Percentiles rank a stretch among this genome's conserved stretches.
Conservation (phyloP, 2,329 filamentous ascomycete genomes). For the Arachnomyces sp. region DNA sequence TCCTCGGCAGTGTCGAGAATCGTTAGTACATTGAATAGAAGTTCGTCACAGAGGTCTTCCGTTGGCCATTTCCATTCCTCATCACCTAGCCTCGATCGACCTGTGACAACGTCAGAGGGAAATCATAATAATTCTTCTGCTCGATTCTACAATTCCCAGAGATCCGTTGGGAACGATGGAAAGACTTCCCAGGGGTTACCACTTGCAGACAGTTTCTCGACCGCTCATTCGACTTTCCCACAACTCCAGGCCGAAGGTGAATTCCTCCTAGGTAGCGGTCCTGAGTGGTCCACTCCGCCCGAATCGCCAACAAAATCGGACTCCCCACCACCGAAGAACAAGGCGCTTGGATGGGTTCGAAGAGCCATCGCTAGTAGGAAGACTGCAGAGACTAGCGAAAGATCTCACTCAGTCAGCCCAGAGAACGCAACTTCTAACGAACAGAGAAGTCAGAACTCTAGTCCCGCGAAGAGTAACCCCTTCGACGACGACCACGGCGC, state of each 20-base stretch:
- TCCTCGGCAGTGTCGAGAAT: constrained; percentile 28
- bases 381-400: not conserved
- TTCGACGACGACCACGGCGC: constrained; percentile 8
- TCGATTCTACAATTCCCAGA: too few species aligned
- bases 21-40: constrained; percentile 34
- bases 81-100: constrained; percentile 15
- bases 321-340: constrained; percentile 28
- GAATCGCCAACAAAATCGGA: constrained; percentile 22
- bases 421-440: constrained; percentile 2
- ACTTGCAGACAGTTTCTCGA: constrained; percentile 45
- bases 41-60: constrained; percentile 31
- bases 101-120: constrained; percentile 13
- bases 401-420: constrained; percentile 2
- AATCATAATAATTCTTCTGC: constrained; percentile 12
- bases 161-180: constrained; percentile 12
- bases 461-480: constrained; percentile 16
- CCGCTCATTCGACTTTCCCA: constrained; percentile 43
- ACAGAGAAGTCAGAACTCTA: constrained; percentile 18
- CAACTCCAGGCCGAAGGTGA: constrained; percentile 47
- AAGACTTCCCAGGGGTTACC: constrained; percentile 28
- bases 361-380: constrained; percentile 47
- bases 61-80: constrained; percentile 14
- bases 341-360: constrained; percentile 60
- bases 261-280: constrained; percentile 41
- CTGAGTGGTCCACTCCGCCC: constrained; percentile 19